Evolutionary conservation across 805 yeast genomes (phyloP).

Genomic region (Teunomyces tritomae): DNA sequence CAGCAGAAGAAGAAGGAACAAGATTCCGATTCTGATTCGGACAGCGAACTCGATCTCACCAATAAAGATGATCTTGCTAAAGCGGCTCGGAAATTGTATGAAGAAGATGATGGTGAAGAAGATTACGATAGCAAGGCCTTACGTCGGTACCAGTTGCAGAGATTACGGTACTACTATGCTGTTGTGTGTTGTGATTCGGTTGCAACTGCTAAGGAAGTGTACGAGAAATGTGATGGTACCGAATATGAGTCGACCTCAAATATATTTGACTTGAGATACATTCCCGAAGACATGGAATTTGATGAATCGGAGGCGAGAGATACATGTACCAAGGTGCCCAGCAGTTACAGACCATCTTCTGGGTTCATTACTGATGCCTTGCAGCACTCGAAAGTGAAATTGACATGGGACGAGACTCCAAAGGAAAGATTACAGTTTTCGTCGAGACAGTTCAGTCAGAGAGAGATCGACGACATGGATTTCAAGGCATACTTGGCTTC

Average conservation of each 20-base stretch:
- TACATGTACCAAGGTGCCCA: constrained; percentile 66
- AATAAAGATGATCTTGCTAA: constrained; percentile 51
- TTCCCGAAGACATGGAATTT: constrained; percentile 91
- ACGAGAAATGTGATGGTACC: constrained; percentile 87
- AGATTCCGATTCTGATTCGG: constrained; percentile 33
- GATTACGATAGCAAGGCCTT: constrained; percentile 84
- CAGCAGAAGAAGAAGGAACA: constrained; percentile 29
- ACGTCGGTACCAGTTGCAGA: constrained; percentile 87
- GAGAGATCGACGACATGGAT: constrained; percentile 88
- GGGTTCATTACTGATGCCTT: constrained; percentile 90
- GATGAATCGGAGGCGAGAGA: constrained; percentile 73
- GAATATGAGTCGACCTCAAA: constrained; percentile 96
- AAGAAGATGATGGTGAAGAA: constrained; percentile 76
- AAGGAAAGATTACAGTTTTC: constrained; percentile 77
- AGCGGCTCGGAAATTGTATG: constrained; percentile 68
- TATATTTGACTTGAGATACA: constrained; percentile 84
- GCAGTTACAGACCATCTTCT: constrained; percentile 69
- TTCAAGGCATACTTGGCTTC: constrained; percentile 89
- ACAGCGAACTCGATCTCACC: constrained; percentile 36
- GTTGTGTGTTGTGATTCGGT: constrained; percentile 79
- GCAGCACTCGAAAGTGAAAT: constrained; percentile 92
- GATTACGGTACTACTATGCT: constrained; percentile 91
- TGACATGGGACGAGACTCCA: constrained; percentile 99
- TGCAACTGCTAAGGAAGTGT: constrained; percentile 68
- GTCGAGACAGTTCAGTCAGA: constrained; percentile 77